Evolutionary conservation across 2,329 filamentous ascomycete species (phyloP), one percentile per base, ranked within the genome.

Genomic region (Stagonosporopsis tanaceti): DNA sequence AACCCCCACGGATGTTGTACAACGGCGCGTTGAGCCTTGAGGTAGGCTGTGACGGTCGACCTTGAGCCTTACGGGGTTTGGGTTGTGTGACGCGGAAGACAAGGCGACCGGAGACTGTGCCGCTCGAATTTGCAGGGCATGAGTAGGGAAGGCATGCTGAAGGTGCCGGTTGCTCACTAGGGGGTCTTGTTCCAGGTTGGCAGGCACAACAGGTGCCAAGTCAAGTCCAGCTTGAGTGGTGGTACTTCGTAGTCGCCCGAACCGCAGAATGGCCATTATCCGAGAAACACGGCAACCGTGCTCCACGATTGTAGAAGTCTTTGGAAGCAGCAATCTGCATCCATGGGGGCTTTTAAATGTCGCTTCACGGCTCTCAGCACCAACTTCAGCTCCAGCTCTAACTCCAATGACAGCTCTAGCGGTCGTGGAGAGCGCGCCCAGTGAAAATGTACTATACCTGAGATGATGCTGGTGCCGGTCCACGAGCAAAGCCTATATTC

Each of bases 1-100:
- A 28, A 24, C 40, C 35, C 35, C 7, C 17, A 34, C 14, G 14
- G 14, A 40, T 38, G 38, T 46, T n/a, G 65, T 70, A 74, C 70
- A 64, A 65, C 68, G 71, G 68, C 50, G 48, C 39, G 53, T 38
- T 60, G 60, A 53, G 41, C 63, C 52, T 38, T 60, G 60, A 53
- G 41, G 63, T 58, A 35, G 28, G 51, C 50, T 34, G 65, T 57
- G 60, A 65, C 50, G 46, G 57, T 59, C 53, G 62, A 59, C 52
- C 59, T 34, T 39, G 42, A 58, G 56, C 44, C 38, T 32, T 39
- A 30, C 44, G 62, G 60, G 61, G 53, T 60, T 62, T 57, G 62
- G 38, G 34, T 60, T 65, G 72, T 72, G 67, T 64, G 64, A 73
- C 69, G 47, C 48, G 30, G 35, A 44, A 48, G 52, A 39, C 47